Conservation (phyloP, 371 early-diverging fungal species). For the Capillidium heterosporum region DNA sequence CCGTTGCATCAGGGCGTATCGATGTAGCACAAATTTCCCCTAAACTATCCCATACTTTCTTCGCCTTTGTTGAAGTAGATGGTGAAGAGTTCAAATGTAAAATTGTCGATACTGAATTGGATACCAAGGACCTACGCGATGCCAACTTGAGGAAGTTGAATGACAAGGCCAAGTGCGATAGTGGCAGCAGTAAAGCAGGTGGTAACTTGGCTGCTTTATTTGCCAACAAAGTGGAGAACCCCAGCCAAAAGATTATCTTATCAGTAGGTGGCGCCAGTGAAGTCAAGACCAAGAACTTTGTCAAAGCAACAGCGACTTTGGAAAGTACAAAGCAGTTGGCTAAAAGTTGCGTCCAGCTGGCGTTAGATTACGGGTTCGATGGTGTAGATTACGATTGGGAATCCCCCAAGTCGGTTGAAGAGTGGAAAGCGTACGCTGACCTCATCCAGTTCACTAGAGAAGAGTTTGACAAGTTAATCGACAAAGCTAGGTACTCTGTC, state of each 20-base stretch:
- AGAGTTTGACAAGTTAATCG: background rate
- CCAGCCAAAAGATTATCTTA: background rate
- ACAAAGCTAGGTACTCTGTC: background rate
- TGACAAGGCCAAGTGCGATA: background rate
- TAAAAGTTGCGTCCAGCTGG: background rate
- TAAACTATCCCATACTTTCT: background rate
- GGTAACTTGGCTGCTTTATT: background rate
- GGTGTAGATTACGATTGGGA: slow-evolving; percentile 5
- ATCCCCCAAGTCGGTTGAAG: background rate
- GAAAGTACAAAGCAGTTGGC: background rate
- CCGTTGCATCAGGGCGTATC: background rate
- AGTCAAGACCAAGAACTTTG: background rate
- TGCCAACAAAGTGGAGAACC: background rate
- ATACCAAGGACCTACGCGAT: background rate
- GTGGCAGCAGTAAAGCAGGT: background rate
- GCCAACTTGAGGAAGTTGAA: background rate
- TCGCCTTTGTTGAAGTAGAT: background rate
- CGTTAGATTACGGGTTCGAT: slow-evolving; percentile 1
- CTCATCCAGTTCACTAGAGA: background rate
- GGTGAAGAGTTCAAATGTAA: background rate
- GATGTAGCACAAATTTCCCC: background rate
- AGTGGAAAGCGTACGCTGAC: background rate
- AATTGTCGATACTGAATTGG: background rate
- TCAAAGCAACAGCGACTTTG: background rate
- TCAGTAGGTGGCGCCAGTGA: background rate